Conservation (phyloP, 257 asterid genomes). For the Sherardia arvensis region DNA sequence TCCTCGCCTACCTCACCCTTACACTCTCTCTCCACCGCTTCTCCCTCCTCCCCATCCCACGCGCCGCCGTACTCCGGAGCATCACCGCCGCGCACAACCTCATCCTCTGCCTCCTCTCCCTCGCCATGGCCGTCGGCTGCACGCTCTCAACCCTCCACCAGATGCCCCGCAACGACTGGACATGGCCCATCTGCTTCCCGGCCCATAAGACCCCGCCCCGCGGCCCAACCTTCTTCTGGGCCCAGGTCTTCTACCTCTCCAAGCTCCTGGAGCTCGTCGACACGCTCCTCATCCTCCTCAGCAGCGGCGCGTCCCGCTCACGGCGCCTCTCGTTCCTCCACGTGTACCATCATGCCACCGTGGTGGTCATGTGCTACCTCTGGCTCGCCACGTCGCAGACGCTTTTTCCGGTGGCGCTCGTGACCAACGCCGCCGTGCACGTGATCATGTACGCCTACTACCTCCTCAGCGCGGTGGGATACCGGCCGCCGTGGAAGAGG, state of each 20-base stretch:
- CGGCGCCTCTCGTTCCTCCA: slow-evolving; percentile 79
- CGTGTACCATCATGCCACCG: slow-evolving; percentile 88
- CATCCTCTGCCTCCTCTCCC: slow-evolving; percentile 61
- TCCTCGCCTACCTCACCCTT: slow-evolving; percentile 50
- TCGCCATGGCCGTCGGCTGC: slow-evolving; percentile 65
- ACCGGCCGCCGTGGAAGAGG: slow-evolving; percentile 83
- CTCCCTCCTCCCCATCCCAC: slow-evolving; percentile 28
- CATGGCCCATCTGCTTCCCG: slow-evolving; percentile 85
- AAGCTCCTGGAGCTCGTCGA: slow-evolving; percentile 76
- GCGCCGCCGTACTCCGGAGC: slow-evolving; percentile 54
- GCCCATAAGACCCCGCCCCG: slow-evolving; percentile 35
- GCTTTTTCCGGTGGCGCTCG: slow-evolving; percentile 81
- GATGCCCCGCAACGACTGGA: slow-evolving; percentile 36
- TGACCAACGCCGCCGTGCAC: slow-evolving; percentile 80
- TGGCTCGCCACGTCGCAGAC: slow-evolving; percentile 72
- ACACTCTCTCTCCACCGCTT: slow-evolving; percentile 43
- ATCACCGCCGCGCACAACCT: slow-evolving; percentile 72
- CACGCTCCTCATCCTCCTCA: slow-evolving; percentile 48
- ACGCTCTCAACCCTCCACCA: slow-evolving; percentile 61
- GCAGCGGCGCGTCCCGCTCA: slow-evolving; percentile 39
- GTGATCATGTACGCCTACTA: slow-evolving; percentile 89
- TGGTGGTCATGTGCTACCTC: slow-evolving; percentile 67
- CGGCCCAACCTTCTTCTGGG: slow-evolving; percentile 88
- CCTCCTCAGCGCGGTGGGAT: slow-evolving; percentile 52
- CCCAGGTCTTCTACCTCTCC: slow-evolving; percentile 74